phyloP scores from a whole-genome alignment of 2,329 filamentous ascomycete genomes.

The Ilyonectria sp. region DNA sequence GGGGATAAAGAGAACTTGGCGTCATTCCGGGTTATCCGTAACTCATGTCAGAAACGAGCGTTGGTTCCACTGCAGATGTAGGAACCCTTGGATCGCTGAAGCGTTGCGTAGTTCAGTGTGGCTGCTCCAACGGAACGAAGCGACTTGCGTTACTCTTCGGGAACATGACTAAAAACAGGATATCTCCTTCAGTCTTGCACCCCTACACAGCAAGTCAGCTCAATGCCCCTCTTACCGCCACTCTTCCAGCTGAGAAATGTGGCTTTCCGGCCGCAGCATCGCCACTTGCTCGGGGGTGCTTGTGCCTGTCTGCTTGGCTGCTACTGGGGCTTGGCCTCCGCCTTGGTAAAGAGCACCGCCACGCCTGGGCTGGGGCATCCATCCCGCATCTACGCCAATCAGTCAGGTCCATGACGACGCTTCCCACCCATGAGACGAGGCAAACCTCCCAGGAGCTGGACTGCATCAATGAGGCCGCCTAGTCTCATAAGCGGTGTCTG shows the following conservation, averaged over 20 bases:
- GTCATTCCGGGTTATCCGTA: slow-evolving; percentile 23
- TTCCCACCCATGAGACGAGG: neutral
- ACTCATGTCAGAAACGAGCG: neutral
- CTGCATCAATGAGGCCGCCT: slow-evolving; percentile 23
- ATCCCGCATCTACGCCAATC: slow-evolving; percentile 21
- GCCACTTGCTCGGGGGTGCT: neutral
- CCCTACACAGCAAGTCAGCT: neutral
- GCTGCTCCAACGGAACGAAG: neutral
- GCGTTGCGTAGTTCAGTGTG: neutral
- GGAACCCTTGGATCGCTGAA: neutral
- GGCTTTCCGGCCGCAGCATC: neutral
- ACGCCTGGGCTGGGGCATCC: neutral
- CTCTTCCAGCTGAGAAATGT: slow-evolving; percentile 1
- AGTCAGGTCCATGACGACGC: slow-evolving; percentile 27
- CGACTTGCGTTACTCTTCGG: neutral
- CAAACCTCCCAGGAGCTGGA: neutral
- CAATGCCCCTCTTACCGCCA: slow-evolving; percentile 13
- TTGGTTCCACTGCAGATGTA: slow-evolving; percentile 2
- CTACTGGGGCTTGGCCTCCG: neutral
- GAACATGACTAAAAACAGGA: slow-evolving; percentile 1
- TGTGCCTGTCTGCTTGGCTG: neutral
- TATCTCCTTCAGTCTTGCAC: too few relatives aligned
- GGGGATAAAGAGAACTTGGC: slow-evolving; percentile 16
- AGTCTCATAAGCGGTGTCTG: slow-evolving; percentile 11
- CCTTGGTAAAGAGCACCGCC: slow-evolving; percentile 15